A percentile compares a stretch with the other conserved stretches of the same genome.
Conservation (phyloP, 2,329 filamentous ascomycete genomes). For the Alternaria panax region DNA sequence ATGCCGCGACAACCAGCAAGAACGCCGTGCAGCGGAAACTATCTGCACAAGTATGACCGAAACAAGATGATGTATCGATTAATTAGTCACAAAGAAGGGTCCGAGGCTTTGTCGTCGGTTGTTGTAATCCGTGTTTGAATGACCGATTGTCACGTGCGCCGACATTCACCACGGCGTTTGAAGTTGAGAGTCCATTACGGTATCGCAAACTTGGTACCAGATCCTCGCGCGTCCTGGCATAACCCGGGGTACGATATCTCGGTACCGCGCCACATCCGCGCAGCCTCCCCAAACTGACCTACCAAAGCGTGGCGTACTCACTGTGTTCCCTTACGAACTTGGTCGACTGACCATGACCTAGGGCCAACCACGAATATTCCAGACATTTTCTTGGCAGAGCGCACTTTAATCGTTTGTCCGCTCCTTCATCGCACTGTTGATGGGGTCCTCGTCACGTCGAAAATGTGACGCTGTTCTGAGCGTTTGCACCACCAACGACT, state of each 20-base stretch:
- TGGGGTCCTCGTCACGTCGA: accelerated
- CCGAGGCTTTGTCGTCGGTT: too few species aligned
- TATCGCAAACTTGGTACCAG: background rate
- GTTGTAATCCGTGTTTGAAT: too few species aligned
- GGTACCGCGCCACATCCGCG: background rate
- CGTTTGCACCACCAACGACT: background rate
- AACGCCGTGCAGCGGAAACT: background rate
- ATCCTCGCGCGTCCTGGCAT: accelerated
- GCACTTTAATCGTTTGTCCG: accelerated
- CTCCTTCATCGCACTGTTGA: background rate
- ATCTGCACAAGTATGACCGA: background rate
- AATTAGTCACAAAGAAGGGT: accelerated
- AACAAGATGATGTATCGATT: too few species aligned
- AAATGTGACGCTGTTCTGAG: background rate
- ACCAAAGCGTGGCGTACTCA: background rate
- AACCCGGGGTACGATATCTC: background rate
- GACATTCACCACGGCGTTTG: background rate
- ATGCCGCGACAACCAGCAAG: background rate
- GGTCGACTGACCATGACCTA: background rate
- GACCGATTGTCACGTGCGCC: background rate
- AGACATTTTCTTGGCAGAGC: background rate
- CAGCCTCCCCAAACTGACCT: background rate
- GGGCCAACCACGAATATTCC: background rate
- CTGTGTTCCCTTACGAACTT: background rate
- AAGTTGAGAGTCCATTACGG: too few species aligned